These are phyloP conservation scores for Spathaspora arborariae DNA, from an alignment of 805 yeast genomes.

Conservation along the genomic window DNA sequence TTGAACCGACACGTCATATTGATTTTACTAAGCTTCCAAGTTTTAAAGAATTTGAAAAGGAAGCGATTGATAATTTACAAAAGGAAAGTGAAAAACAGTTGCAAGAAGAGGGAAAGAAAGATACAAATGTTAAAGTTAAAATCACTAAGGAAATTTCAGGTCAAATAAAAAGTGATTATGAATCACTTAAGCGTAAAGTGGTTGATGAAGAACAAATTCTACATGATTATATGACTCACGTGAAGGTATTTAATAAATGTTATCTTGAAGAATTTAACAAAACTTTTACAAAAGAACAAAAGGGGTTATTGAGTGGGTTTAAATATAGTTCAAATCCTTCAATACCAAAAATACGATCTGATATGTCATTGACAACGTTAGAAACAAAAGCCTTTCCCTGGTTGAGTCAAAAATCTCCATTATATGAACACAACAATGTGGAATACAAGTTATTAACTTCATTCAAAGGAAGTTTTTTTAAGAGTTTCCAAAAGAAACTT, in stretches of 20 bases:
- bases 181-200: slow-evolving; percentile 4
- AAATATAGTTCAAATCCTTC: neutral
- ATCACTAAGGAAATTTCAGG: slow-evolving; percentile 5
- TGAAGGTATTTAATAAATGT: slow-evolving; percentile 22
- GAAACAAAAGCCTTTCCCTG: slow-evolving; percentile 20
- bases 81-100: neutral
- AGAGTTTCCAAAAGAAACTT: slow-evolving; percentile 12
- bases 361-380: slow-evolving; percentile 9
- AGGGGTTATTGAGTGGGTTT: slow-evolving; percentile 3
- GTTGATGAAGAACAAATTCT: slow-evolving; percentile 16
- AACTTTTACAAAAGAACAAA: slow-evolving; percentile 7
- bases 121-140: neutral
- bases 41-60: slow-evolving; percentile 1
- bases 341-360: neutral
- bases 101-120: neutral
- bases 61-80: slow-evolving; percentile 1
- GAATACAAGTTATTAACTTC: slow-evolving; percentile 2
- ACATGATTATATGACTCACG: slow-evolving; percentile 21
- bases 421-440: slow-evolving; percentile 5
- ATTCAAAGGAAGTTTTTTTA: slow-evolving; percentile 5
- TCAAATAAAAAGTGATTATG: slow-evolving; percentile 4
- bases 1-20: slow-evolving; percentile 13
- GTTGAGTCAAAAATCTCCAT: slow-evolving; percentile 20
- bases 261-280: slow-evolving; percentile 10
- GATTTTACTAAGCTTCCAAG: slow-evolving; percentile 2